Base-by-base conservation (phyloP, 306 rosid species). In the Quercus parvula region DNA sequence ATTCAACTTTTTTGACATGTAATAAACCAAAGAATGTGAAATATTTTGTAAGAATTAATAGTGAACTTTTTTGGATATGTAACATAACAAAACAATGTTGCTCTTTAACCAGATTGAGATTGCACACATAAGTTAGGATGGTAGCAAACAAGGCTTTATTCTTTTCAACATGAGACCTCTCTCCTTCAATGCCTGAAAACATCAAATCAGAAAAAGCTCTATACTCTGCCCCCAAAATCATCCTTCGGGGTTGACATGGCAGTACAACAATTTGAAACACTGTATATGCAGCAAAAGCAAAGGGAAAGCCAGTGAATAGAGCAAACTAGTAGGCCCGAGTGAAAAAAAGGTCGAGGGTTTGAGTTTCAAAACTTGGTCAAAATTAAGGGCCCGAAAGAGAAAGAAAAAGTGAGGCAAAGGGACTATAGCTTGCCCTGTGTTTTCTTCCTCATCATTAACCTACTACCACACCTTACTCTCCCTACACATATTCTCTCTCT, bases 351-450 rank as follows among this genome's bases (percentile, higher is more conserved):
- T 74, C 58, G 17, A 67, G 71, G 70, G 28, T 49, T 12, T 38
- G 46, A 12, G 54, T 49, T 49, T 12, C 54, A 49, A 49, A 49
- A 11, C 17, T 56, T 22, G 9, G 78, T 82, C 87, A 84, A 84
- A 75, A 38, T 27, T 17, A 52, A 54, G 70, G 75, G 71, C 33
- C 51, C 2, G 0, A n/a, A 68, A 69, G 22, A 41, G 12, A 62
- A 71, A 81, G 56, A 22, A 31, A 76, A 76, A 68, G 28, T 17
- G 46, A 6, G 33, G 11, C 17, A 71, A 77, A 62, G 59, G 77
- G 5, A 3, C 56, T n/a, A 41, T 8, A 3, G 31, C 73, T 64
- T 49, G 17, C 17, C 17, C 17, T 52, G 27, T 66, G 66, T 78
- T 38, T 8, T 31, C 66, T 67, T 74, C 74, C 19, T 63, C 76